A percentile compares a stretch with the other conserved stretches of the same genome.
phyloP scores from a whole-genome alignment of 1,284 basidiomycete genomes.

The Naganishia sp. region DNA sequence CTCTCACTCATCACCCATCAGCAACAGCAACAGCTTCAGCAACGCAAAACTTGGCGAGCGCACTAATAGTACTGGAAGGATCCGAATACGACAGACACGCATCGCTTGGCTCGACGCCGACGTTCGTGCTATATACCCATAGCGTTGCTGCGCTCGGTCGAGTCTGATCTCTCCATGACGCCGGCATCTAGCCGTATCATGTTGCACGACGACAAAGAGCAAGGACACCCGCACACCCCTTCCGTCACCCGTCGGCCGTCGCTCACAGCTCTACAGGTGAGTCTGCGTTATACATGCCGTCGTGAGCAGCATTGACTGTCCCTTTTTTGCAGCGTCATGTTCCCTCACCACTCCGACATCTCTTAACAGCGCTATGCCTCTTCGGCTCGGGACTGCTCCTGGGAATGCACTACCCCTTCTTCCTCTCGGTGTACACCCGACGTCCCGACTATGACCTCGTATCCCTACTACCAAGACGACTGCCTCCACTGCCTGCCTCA shows the following conservation, averaged over 20 bases:
- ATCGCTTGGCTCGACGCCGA: no score
- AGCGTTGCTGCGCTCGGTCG: not conserved
- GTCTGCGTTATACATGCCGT: not conserved
- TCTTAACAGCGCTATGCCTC: conserved; percentile 28
- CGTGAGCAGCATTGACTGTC: not conserved
- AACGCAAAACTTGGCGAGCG: not conserved
- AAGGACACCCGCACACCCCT: conserved; percentile 1
- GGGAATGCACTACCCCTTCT: conserved; percentile 40
- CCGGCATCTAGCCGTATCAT: not conserved
- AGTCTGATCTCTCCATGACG: no score
- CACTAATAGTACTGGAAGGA: no score
- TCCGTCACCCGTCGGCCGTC: conserved; percentile 7
- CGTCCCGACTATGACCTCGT: conserved; percentile 29
- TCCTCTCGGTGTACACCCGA: conserved; percentile 42
- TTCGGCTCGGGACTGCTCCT: conserved; percentile 38
- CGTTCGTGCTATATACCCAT: no score
- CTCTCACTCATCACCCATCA: no score
- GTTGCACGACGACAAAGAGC: conserved; percentile 17
- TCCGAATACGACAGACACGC: no score
- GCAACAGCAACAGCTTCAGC: no score
- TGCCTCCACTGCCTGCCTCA: conserved; percentile 36
- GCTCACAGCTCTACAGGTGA: conserved; percentile 7
- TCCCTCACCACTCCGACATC: not conserved
- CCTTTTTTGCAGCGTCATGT: conserved; percentile 1
- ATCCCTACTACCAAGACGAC: conserved; percentile 38